Evolutionary conservation across 495 filamentous ascomycete genomes (phyloP).

Genomic region (Lepidopterella palustris): DNA sequence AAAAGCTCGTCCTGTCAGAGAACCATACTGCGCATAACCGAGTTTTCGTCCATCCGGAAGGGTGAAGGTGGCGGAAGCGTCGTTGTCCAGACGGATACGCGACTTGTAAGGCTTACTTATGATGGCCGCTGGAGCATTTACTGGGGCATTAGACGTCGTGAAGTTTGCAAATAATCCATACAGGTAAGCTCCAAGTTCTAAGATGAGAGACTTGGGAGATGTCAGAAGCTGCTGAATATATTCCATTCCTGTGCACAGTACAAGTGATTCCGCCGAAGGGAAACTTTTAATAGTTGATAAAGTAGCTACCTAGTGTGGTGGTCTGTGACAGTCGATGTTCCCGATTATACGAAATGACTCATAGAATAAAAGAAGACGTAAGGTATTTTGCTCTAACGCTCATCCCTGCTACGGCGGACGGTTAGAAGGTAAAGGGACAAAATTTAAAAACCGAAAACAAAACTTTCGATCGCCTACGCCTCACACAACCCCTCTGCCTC

Average conservation of each 20-base stretch:
- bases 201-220: background rate
- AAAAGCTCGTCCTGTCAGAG: constrained; percentile 8
- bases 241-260: background rate
- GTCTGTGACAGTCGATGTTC: no score
- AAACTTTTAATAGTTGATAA: background rate
- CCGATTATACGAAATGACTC: no score
- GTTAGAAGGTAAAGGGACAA: no score
- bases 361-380: no score
- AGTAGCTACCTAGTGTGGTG: background rate
- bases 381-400: no score
- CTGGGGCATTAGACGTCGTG: background rate
- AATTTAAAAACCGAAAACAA: no score
- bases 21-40: constrained; percentile 19
- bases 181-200: background rate
- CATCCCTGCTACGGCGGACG: no score
- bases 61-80: constrained; percentile 8
- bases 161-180: background rate
- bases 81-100: background rate
- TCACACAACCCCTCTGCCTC: no score
- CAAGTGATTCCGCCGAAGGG: background rate
- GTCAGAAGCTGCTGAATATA: background rate
- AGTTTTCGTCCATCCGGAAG: constrained; percentile 22
- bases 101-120: background rate
- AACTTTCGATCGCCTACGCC: no score
- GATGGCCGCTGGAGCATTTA: background rate